Evolutionary conservation across 1,284 basidiomycete genomes (phyloP).

Genomic region (Tausonia pullulans): DNA sequence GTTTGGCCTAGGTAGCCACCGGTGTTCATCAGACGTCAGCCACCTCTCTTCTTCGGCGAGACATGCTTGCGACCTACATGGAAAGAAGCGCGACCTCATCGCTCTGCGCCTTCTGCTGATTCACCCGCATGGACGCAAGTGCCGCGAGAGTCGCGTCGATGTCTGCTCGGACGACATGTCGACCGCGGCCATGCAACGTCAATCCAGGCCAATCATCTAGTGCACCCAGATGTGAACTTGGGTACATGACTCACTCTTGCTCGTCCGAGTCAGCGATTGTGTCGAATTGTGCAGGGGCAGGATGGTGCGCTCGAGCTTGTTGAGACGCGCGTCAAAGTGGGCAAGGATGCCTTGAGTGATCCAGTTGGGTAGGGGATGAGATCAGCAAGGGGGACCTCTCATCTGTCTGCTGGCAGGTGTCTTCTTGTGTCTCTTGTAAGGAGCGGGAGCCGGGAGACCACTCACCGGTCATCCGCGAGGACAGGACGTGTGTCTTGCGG

Average conservation of each 20-base stretch:
- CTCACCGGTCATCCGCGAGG: slow-evolving; percentile 13
- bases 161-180: neutral
- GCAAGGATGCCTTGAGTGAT: slow-evolving; percentile 9
- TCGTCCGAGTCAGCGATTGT: neutral
- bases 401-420: neutral
- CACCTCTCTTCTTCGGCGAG: too few relatives aligned
- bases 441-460: neutral
- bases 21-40: neutral
- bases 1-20: neutral
- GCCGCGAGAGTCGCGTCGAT: slow-evolving; percentile 14
- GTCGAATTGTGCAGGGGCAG: slow-evolving; percentile 13
- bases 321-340: slow-evolving; percentile 16
- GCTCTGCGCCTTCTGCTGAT: slow-evolving; percentile 7
- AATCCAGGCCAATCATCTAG: too few relatives aligned
- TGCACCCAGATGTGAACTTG: too few relatives aligned
- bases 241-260: neutral
- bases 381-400: neutral
- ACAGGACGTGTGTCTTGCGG: slow-evolving; percentile 13
- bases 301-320: slow-evolving; percentile 12
- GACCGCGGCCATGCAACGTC: neutral
- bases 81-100: slow-evolving; percentile 8
- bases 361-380: too few relatives aligned
- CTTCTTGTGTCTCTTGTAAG: neutral
- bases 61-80: neutral
- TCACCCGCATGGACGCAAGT: neutral